Conservation (phyloP, 2,329 filamentous ascomycete genomes). For the Alternaria triticina region DNA sequence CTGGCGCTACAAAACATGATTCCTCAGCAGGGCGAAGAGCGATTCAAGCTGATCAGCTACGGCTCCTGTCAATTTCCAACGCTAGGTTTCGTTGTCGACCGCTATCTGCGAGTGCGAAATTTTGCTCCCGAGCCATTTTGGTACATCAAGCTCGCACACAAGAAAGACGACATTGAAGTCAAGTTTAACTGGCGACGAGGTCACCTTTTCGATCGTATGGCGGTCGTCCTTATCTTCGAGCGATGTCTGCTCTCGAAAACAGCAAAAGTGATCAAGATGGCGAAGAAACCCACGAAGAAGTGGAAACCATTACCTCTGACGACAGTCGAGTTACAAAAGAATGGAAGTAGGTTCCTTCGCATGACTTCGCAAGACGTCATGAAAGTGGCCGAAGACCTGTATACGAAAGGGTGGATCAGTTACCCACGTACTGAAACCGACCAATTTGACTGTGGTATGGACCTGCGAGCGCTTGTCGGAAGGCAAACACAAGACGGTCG, state of each 20-base stretch:
- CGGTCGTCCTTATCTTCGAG: slow-evolving; percentile 83
- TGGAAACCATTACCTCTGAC: slow-evolving; percentile 94
- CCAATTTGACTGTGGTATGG: slow-evolving; percentile 88
- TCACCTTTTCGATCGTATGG: slow-evolving; percentile 86
- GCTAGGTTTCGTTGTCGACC: slow-evolving; percentile 93
- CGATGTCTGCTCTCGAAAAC: slow-evolving; percentile 77
- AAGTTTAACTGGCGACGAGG: slow-evolving; percentile 83
- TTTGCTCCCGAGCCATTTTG: slow-evolving; percentile 94
- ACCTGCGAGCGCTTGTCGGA: slow-evolving; percentile 77
- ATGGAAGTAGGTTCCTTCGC: slow-evolving; percentile 85
- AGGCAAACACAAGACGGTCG: slow-evolving; percentile 78
- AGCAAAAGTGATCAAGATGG: slow-evolving; percentile 82
- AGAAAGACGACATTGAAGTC: slow-evolving; percentile 77
- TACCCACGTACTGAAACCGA: slow-evolving; percentile 98
- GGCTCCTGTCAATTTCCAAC: slow-evolving; percentile 98
- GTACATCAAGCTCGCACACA: slow-evolving; percentile 85
- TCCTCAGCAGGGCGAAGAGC: slow-evolving; percentile 64
- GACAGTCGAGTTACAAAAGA: slow-evolving; percentile 95
- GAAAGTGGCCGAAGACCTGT: slow-evolving; percentile 82
- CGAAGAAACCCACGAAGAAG: slow-evolving; percentile 90
- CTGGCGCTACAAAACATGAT: slow-evolving; percentile 76
- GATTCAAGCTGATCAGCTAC: slow-evolving; percentile 75
- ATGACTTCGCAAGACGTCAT: slow-evolving; percentile 93
- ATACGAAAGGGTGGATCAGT: slow-evolving; percentile 95
- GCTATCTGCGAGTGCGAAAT: slow-evolving; percentile 91